Percentiles rank a stretch among this genome's conserved stretches.
These are phyloP conservation scores for Brasilioporus rufonigricans DNA, from an alignment of 768 basidiomycete genomes.

Conservation along the genomic window DNA sequence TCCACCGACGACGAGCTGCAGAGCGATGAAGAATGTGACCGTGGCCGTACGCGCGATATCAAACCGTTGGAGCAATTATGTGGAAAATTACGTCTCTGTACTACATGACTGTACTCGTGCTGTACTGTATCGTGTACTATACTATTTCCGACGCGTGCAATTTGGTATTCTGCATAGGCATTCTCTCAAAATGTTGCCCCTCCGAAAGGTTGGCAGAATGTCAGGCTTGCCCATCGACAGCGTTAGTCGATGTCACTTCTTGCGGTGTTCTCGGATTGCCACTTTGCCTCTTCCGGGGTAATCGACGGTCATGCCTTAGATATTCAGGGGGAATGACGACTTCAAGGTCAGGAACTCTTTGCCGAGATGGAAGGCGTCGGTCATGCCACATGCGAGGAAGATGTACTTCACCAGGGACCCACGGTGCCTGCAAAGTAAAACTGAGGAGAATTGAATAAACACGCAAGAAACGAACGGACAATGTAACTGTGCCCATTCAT, in stretches of 20 bases:
- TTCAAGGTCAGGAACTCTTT: constrained; percentile 39
- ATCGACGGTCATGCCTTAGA: constrained; percentile 38
- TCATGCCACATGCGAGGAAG: constrained; percentile 38
- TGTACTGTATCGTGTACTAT: not conserved
- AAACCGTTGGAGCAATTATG: constrained; percentile 38
- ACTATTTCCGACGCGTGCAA: not conserved
- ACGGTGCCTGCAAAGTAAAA: constrained; percentile 39
- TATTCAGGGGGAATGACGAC: constrained; percentile 34
- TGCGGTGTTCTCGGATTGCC: not conserved
- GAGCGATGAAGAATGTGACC: constrained; percentile 37
- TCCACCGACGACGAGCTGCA: constrained; percentile 40
- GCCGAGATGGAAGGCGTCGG: constrained; percentile 35
- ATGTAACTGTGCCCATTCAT: constrained; percentile 42
- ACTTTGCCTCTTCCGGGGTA: constrained; percentile 10
- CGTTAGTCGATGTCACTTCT: not conserved
- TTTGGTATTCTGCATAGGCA: not conserved
- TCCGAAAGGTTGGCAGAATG: too few species aligned
- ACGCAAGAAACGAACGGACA: constrained; percentile 34
- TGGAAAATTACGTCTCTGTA: constrained; percentile 23
- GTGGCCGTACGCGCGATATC: constrained; percentile 41
- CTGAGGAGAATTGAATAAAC: not conserved
- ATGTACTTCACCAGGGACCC: constrained; percentile 32
- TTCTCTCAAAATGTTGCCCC: not conserved
- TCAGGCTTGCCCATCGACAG: too few species aligned
- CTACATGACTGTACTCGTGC: constrained; percentile 1